A percentile compares a stretch with the other conserved stretches of the same genome.
phyloP scores from a whole-genome alignment of 1,284 basidiomycete genomes.

The Puccinia coronata region DNA sequence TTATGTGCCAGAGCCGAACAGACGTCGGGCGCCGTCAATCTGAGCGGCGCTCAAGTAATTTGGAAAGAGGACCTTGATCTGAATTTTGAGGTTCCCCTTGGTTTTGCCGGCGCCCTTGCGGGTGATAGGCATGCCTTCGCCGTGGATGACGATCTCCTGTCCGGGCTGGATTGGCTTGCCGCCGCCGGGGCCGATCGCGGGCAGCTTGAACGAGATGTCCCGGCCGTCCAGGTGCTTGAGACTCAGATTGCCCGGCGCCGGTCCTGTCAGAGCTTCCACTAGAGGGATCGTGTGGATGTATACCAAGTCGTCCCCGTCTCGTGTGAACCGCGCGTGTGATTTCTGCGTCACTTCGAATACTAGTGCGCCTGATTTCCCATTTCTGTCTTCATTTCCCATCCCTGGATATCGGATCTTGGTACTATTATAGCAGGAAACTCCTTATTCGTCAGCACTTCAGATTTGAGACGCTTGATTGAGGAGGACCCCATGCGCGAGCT shows the following conservation, averaged over 20 bases:
- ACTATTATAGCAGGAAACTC: slow-evolving; percentile 60
- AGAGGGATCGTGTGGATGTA: slow-evolving; percentile 70
- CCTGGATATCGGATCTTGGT: slow-evolving; percentile 87
- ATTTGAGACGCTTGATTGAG: not conserved
- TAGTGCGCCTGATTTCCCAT: slow-evolving; percentile 76
- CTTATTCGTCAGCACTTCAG: not conserved
- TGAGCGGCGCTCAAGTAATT: slow-evolving; percentile 70
- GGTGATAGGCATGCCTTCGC: slow-evolving; percentile 88
- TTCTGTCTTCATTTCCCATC: slow-evolving; percentile 77
- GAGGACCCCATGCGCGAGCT: not conserved
- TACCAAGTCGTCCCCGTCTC: slow-evolving; percentile 78
- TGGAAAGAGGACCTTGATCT: slow-evolving; percentile 84
- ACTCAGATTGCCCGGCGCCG: slow-evolving; percentile 61
- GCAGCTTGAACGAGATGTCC: slow-evolving; percentile 70
- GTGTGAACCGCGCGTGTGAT: slow-evolving; percentile 71
- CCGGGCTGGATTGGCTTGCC: slow-evolving; percentile 69
- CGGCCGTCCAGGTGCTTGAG: slow-evolving; percentile 77
- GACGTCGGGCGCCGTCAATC: slow-evolving; percentile 69
- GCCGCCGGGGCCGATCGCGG: slow-evolving; percentile 63
- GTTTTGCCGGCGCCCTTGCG: slow-evolving; percentile 72
- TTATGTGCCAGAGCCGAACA: slow-evolving; percentile 31
- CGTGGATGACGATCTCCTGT: slow-evolving; percentile 69
- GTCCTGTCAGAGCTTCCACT: slow-evolving; percentile 74
- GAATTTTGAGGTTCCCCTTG: slow-evolving; percentile 79
- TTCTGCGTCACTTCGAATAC: slow-evolving; percentile 83